phyloP scores from a whole-genome alignment of 805 yeast species.

The Candida maesae region DNA sequence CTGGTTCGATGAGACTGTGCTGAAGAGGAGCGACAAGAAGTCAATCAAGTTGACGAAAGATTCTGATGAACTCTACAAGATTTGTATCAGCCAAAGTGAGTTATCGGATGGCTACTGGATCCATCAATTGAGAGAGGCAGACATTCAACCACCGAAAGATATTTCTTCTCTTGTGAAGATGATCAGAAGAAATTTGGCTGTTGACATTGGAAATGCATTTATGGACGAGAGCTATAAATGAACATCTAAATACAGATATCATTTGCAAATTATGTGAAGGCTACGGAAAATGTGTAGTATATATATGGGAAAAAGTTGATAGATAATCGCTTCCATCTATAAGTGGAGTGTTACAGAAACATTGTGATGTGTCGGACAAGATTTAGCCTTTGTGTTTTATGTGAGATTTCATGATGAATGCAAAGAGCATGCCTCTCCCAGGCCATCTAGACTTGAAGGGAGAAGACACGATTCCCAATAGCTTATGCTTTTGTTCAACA shows the following conservation, averaged over 20 bases:
- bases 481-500: no score
- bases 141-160: slow-evolving; percentile 19
- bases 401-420: slow-evolving; percentile 1
- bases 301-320: neutral
- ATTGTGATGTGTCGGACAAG: neutral
- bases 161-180: slow-evolving; percentile 13
- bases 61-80: slow-evolving; percentile 22
- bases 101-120: slow-evolving; percentile 20
- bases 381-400: slow-evolving; percentile 1
- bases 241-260: no score
- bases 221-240: slow-evolving; percentile 18
- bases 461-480: no score
- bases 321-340: slow-evolving; percentile 2
- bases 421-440: neutral
- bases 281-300: neutral
- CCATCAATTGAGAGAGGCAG: slow-evolving; percentile 16
- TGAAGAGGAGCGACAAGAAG: slow-evolving; percentile 11
- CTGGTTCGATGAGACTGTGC: slow-evolving; percentile 16
- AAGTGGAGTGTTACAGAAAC: neutral
- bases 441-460: neutral
- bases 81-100: slow-evolving; percentile 10
- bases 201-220: slow-evolving; percentile 25
- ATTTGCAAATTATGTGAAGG: neutral
- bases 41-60: slow-evolving; percentile 11
- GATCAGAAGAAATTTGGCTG: slow-evolving; percentile 24